Evolutionary conservation across 139 green algal genomes (phyloP), one percentile per base, ranked within the genome.

Genomic region (Parachlorella kessleri): DNA sequence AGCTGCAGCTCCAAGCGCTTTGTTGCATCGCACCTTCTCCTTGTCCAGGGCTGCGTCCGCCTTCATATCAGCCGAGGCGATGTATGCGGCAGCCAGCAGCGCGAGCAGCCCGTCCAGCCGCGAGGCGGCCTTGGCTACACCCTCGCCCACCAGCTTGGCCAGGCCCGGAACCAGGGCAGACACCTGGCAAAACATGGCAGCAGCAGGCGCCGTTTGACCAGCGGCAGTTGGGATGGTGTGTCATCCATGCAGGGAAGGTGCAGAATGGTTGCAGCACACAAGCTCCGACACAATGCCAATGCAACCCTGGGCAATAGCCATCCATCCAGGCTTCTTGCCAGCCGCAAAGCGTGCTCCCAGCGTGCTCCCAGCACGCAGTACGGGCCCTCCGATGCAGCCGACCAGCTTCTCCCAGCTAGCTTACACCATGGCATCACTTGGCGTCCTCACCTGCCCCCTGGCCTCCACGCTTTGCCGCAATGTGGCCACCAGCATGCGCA

Each of bases 101-200:
- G 87, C 89, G 4, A 72, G 35, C 9, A 92, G 30, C 6, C 79
- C 90, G 4, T 90, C 81, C 4, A 66, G 72, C 4, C 90, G 70
- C 26, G 75, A 59, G 6, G 85, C 84, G 7, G 81, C 76, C 85
- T 93, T 94, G 55, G 76, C 71, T 9, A 72, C 42, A 6, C 85
- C 89, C 24, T 94, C 90, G 14, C 54, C 35, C 23, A 84, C 78
- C 18, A 90, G 33, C 48, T 85, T 87, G 70, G 54, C 75, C 63
- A 91, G 73, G 0, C 81, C 64, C 6, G 48, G n/a, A 0, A 74
- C 71, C 32, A 90, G 64, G 8, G 37, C 6, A 26, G 53, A 80
- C 37, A 76, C 53, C 53, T 42, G 41, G 24, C 32, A 1, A 3
- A 70, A 54, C 33, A 9, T 37, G 48, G 18, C 8, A 6, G 30